phyloP scores from a whole-genome alignment of 1,284 basidiomycete genomes.

The Gomphus sp. region DNA sequence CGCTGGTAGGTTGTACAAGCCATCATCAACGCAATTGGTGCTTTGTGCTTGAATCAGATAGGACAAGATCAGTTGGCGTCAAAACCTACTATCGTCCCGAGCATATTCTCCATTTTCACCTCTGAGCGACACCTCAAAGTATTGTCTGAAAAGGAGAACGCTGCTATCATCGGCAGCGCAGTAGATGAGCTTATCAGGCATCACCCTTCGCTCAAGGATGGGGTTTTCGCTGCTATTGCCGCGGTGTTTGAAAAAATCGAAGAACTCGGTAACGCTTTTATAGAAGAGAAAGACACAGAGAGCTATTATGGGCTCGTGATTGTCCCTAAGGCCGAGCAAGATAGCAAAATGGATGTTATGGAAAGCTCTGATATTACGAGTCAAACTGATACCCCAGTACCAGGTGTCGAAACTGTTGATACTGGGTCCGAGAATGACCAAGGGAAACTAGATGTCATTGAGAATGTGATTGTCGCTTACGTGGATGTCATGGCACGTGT shows the following conservation, averaged over 20 bases:
- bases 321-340: conserved; percentile 17
- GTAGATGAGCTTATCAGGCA: conserved; percentile 96
- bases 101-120: conserved; percentile 81
- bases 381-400: conserved; percentile 12
- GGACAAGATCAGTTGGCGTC: conserved; percentile 79
- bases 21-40: conserved; percentile 93
- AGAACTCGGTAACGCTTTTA: conserved; percentile 55
- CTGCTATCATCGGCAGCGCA: conserved; percentile 77
- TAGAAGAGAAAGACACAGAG: conserved; percentile 45
- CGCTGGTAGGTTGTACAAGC: conserved; percentile 72
- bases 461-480: conserved; percentile 66
- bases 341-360: conserved; percentile 46
- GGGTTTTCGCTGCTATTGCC: conserved; percentile 72
- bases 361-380: conserved; percentile 17
- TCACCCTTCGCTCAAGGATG: conserved; percentile 79
- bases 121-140: conserved; percentile 80
- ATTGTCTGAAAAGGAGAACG: conserved; percentile 91
- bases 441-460: conserved; percentile 20
- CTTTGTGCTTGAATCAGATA: conserved; percentile 87
- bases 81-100: conserved; percentile 73
- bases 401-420: conserved; percentile 16
- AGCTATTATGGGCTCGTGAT: conserved; percentile 56
- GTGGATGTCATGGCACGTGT: conserved; percentile 72
- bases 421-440: conserved; percentile 10
- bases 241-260: conserved; percentile 66